Conservation (phyloP, 805 yeast genomes). For the Phaffomyces thermotolerans region DNA sequence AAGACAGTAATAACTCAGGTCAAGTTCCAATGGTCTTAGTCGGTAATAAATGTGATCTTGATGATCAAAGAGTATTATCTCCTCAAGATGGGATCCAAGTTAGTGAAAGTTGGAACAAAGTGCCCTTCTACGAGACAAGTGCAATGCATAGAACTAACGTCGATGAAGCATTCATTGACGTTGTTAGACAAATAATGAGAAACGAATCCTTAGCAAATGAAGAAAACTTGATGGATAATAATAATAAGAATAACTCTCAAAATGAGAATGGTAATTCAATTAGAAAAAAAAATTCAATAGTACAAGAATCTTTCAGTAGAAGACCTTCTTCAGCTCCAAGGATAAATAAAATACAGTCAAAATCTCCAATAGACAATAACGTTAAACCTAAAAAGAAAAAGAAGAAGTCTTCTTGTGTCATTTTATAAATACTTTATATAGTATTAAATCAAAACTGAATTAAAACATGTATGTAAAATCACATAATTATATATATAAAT, state of each 20-base stretch:
- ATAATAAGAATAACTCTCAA: background rate
- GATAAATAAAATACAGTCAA: background rate
- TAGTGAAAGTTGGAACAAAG: slow-evolving; percentile 77
- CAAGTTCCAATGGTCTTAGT: slow-evolving; percentile 84
- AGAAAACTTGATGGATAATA: slow-evolving; percentile 1
- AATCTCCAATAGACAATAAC: background rate
- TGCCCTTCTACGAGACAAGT: slow-evolving; percentile 87
- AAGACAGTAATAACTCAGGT: slow-evolving; percentile 42
- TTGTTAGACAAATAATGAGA: slow-evolving; percentile 82
- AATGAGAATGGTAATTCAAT: too few relatives aligned
- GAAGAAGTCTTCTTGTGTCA: slow-evolving; percentile 22
- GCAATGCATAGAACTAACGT: slow-evolving; percentile 89
- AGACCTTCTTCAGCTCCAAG: background rate
- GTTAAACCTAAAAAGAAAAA: slow-evolving; percentile 17
- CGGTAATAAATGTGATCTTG: slow-evolving; percentile 86
- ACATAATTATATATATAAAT: background rate
- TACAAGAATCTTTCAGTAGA: slow-evolving; percentile 1
- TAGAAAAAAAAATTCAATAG: background rate
- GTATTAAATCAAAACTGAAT: too few relatives aligned
- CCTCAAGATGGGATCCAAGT: slow-evolving; percentile 80
- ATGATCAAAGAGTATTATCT: slow-evolving; percentile 62
- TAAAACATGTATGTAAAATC: background rate
- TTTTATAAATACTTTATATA: slow-evolving; percentile 7
- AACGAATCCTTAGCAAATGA: slow-evolving; percentile 36
- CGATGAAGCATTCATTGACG: slow-evolving; percentile 83